Conservation (phyloP, 768 basidiomycete species). For the Mycena kentingensis region DNA sequence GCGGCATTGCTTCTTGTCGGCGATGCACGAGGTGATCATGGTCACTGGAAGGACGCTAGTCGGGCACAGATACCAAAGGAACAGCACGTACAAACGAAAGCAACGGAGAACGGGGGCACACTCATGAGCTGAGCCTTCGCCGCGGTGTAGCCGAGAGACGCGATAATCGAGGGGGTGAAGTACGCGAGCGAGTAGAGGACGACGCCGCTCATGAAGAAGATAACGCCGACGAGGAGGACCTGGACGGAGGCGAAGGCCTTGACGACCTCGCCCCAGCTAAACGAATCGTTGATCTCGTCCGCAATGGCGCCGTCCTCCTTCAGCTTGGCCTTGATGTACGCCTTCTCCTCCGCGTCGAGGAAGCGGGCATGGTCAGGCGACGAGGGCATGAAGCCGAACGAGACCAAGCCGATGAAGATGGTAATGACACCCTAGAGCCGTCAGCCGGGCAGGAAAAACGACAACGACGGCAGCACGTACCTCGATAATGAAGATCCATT, state of each 20-base stretch:
- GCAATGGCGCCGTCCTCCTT: conserved; percentile 43
- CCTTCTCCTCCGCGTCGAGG: conserved; percentile 51
- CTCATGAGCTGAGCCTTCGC: conserved; percentile 51
- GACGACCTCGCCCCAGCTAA: conserved; percentile 60
- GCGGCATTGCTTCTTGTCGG: conserved; percentile 55
- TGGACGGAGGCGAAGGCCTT: conserved; percentile 54
- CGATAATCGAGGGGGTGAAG: conserved; percentile 62
- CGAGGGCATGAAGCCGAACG: conserved; percentile 52
- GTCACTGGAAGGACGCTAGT: conserved; percentile 19
- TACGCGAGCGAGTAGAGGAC: conserved; percentile 51
- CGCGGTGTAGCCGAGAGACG: conserved; percentile 47
- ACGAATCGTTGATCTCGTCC: conserved; percentile 41
- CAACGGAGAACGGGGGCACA: conserved; percentile 44
- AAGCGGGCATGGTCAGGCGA: conserved; percentile 49
- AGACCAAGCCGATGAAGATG: conserved; percentile 51
- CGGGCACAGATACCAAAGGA: not conserved
- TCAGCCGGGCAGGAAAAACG: too few species aligned
- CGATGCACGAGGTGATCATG: conserved; percentile 43
- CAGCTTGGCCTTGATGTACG: conserved; percentile 44
- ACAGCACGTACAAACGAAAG: conserved; percentile 29
- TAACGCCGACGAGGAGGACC: conserved; percentile 50
- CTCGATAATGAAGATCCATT: conserved; percentile 64
- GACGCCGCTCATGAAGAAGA: conserved; percentile 56
- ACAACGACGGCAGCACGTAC: too few species aligned
- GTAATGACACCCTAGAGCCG: conserved; percentile 67